Conservation (phyloP, 495 filamentous ascomycete species). For the Mycothermus thermophilus region DNA sequence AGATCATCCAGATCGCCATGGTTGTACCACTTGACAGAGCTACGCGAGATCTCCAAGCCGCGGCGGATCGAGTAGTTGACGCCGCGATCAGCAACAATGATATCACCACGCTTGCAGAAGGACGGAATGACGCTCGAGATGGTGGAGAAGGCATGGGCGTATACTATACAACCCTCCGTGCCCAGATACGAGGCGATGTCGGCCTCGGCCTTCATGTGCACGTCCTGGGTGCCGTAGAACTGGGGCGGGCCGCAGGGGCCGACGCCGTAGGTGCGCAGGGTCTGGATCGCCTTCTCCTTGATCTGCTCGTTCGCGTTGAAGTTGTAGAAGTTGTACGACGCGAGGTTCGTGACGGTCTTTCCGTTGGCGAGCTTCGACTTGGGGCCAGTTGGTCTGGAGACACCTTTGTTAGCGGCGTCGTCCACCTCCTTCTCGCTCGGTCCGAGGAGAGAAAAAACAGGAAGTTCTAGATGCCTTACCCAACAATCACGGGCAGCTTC, state of each 20-base stretch:
- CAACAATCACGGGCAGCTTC: constrained; percentile 72
- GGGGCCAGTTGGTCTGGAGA: constrained; percentile 67
- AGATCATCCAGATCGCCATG: constrained; percentile 94
- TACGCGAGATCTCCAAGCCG: constrained; percentile 83
- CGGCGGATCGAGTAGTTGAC: constrained; percentile 90
- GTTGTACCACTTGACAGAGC: constrained; percentile 83
- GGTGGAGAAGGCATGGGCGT: constrained; percentile 89
- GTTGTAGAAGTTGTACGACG: constrained; percentile 94
- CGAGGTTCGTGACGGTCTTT: constrained; percentile 80
- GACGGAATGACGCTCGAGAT: constrained; percentile 89
- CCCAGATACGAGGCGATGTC: constrained; percentile 86
- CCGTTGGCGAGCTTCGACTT: constrained; percentile 83
- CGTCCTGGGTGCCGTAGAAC: constrained; percentile 97
- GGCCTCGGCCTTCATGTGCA: constrained; percentile 91
- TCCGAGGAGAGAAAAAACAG: no score
- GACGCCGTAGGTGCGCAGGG: constrained; percentile 86
- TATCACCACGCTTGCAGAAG: constrained; percentile 92
- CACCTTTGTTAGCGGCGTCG: background rate
- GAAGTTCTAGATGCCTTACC: constrained; percentile 45
- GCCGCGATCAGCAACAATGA: constrained; percentile 94
- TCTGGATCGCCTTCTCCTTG: constrained; percentile 88
- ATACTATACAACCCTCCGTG: constrained; percentile 76
- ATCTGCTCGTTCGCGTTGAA: constrained; percentile 81
- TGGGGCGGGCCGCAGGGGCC: constrained; percentile 92
- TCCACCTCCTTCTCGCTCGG: background rate